Evolutionary conservation across 2,329 filamentous ascomycete genomes (phyloP), one percentile per base, ranked within the genome.

Genomic region (Trichoderma sp.): DNA sequence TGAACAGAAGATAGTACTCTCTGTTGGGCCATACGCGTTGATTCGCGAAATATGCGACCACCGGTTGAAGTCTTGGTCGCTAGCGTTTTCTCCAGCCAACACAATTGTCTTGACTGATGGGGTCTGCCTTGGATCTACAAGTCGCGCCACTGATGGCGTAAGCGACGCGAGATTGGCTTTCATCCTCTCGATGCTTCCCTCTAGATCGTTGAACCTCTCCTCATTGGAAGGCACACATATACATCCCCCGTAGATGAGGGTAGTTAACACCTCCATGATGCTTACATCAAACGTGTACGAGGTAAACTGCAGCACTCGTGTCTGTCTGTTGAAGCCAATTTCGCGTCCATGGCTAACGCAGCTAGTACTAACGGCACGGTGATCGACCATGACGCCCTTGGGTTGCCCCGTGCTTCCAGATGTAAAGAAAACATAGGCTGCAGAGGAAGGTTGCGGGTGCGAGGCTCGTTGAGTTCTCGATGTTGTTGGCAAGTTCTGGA

Each of bases 331-430:
- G 72, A 70, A 50, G 17, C 43, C 5, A 15, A 77, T 75, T 9
- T 80, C 74, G 4, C 76, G 79, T 30, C 82, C 79, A 12, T 82
- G 81, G 17, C 81, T 36, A 36, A 71, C 15, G 81, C 79, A 47
- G 82, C 81, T 43, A 36, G 81, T 81, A 47, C 80, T 78, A 67
- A 81, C 81, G 67, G 82, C 81, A 23, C 74, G 76, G 68, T 85
- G 82, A 2, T 80, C 80, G 64, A 84, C 78, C 15, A 86, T 80
- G 15, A 87, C 85, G 23, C 86, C 86, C 76, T 88, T 88, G 0
- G 87, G 87, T 11, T 79, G 80, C 8, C 87, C 87, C 0, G 87
- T 88, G 53, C 84, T 87, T 36, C 87, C 87, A 2, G 86, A 88
- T 8, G 87, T 88, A 77, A 87, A 88, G 76, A 87, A 85, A 74